Evolutionary conservation across 2,329 filamentous ascomycete genomes (phyloP).

Genomic region (Aspergillus quadricinctus): DNA sequence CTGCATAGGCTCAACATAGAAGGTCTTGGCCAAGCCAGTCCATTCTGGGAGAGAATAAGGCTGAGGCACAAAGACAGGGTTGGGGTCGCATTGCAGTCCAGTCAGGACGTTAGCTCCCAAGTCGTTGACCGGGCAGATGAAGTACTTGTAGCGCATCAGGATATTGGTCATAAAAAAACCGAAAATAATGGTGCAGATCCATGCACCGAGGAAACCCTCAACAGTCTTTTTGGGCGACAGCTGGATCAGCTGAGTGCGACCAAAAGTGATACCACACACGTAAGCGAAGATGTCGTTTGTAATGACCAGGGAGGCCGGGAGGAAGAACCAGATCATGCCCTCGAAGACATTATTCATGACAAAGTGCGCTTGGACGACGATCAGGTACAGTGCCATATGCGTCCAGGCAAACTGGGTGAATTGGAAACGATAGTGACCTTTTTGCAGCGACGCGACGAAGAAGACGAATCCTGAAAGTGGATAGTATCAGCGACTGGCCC

Average conservation of each 20-base stretch:
- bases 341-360: conserved; percentile 99
- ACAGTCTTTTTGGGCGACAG: conserved; percentile 98
- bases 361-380: conserved; percentile 96
- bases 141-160: conserved; percentile 89
- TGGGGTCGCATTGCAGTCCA: conserved; percentile 81
- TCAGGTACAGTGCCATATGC: conserved; percentile 97
- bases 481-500: conserved; percentile 8
- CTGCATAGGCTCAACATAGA: conserved; percentile 83
- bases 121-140: conserved; percentile 96
- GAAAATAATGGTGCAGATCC: conserved; percentile 89
- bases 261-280: conserved; percentile 94
- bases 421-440: conserved; percentile 95
- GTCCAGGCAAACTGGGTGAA: conserved; percentile 99
- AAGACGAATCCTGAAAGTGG: conserved; percentile 77
- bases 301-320: conserved; percentile 90
- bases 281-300: conserved; percentile 99
- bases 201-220: conserved; percentile 92
- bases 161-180: conserved; percentile 77
- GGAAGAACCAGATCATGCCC: conserved; percentile 99
- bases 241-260: conserved; percentile 94
- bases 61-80: conserved; percentile 82
- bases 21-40: conserved; percentile 65
- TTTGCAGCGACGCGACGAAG: conserved; percentile 91
- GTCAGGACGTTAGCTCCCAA: conserved; percentile 91
- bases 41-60: conserved; percentile 69